Evolutionary conservation across 768 basidiomycete genomes (phyloP).

Genomic region (Russula virescens): DNA sequence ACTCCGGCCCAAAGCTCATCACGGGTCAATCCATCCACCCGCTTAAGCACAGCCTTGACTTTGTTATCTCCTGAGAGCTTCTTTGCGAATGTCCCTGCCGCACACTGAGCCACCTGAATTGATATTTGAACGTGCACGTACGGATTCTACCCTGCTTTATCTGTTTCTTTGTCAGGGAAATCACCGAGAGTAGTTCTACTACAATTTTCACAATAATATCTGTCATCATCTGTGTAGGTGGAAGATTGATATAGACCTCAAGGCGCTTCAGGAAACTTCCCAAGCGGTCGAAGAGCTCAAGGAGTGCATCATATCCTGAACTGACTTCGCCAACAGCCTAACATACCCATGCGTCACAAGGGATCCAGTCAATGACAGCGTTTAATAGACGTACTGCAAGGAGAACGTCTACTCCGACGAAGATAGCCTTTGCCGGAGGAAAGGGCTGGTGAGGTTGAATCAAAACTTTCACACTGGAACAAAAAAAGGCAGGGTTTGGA

Average conservation of each 20-base stretch:
- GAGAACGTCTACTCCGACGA: not conserved
- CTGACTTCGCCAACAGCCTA: constrained; percentile 3
- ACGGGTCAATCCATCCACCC: not conserved
- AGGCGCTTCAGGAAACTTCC: constrained; percentile 3
- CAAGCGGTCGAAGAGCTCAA: not conserved
- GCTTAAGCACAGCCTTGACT: not conserved
- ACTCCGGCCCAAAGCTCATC: constrained; percentile 1
- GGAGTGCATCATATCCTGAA: not conserved
- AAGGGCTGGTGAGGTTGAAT: not conserved
- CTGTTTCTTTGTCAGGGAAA: constrained; percentile 11
- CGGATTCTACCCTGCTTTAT: constrained; percentile 3
- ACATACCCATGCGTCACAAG: not conserved
- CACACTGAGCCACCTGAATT: not conserved
- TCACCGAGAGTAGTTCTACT: constrained; percentile 3
- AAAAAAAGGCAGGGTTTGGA: not conserved
- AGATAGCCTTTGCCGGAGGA: not conserved
- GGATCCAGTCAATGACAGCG: not conserved
- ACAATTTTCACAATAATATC: not conserved
- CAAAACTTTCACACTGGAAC: not conserved
- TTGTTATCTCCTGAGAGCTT: constrained; percentile 4
- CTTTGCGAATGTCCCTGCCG: constrained; percentile 4
- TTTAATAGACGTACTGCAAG: not conserved
- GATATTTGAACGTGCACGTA: not conserved
- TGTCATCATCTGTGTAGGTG: not conserved
- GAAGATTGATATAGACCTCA: not conserved